Conservation (phyloP, 73 alveolate species). For the Paramecium sexaurelia region DNA sequence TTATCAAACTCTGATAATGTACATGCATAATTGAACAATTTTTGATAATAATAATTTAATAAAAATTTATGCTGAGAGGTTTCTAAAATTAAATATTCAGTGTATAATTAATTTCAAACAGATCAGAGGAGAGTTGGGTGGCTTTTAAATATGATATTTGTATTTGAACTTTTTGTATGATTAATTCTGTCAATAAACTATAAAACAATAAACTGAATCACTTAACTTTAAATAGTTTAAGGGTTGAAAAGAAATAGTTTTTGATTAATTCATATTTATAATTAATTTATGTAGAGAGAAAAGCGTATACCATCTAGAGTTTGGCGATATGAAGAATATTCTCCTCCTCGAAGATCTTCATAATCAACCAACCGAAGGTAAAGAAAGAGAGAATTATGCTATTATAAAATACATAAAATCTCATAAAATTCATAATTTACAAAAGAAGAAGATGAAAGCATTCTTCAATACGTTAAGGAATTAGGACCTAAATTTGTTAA, state of each 20-base stretch:
- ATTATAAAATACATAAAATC: neutral
- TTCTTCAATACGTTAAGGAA: neutral
- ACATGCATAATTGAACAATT: no score
- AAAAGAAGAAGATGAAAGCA: neutral
- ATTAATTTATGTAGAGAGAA: neutral
- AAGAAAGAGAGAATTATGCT: neutral
- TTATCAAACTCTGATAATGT: no score
- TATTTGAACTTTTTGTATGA: no score
- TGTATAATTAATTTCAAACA: no score
- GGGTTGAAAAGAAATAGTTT: neutral
- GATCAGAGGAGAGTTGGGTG: no score
- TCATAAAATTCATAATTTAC: neutral
- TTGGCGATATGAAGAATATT: neutral
- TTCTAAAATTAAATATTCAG: no score
- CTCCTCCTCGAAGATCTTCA: neutral
- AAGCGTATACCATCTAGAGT: neutral
- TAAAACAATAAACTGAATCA: neutral
- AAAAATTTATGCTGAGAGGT: no score
- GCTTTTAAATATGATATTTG: no score
- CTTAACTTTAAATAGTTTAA: neutral
- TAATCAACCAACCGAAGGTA: neutral
- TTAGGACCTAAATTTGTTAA: slow-evolving; percentile 36
- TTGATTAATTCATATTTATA: neutral
- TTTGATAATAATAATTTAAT: no score
- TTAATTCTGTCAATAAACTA: neutral